Evolutionary conservation across 2,329 filamentous ascomycete genomes (phyloP).

Genomic region (Claviceps fusiformis): DNA sequence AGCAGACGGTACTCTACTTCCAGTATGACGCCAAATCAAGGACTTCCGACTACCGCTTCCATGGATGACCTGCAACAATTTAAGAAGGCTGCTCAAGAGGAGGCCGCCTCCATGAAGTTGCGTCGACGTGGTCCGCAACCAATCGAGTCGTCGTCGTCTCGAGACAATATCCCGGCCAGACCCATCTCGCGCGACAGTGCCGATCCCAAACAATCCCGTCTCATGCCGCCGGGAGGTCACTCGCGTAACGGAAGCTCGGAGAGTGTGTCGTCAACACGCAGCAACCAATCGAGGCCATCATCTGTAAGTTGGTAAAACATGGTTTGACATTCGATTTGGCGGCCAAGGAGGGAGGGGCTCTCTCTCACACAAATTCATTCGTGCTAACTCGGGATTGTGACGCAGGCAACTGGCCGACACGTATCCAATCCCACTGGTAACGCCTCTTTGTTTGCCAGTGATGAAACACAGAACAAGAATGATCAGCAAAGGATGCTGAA

Average conservation of each 20-base stretch:
- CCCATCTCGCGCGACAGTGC: constrained; percentile 10
- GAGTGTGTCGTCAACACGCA: constrained; percentile 45
- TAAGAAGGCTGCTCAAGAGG: constrained; percentile 44
- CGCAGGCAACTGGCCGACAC: constrained; percentile 48
- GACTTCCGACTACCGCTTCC: constrained; percentile 28
- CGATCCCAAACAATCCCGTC: constrained; percentile 23
- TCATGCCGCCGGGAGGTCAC: constrained; percentile 18
- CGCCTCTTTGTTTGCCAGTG: constrained; percentile 35
- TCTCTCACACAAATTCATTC: constrained; percentile 18
- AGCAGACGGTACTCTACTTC: constrained; percentile 21
- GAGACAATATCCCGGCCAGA: constrained; percentile 11
- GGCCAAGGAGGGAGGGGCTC: constrained; percentile 31
- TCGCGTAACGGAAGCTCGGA: constrained; percentile 48
- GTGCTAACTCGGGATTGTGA: constrained; percentile 33
- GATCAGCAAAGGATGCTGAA: constrained; percentile 43
- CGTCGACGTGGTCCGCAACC: constrained; percentile 73
- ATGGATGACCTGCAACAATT: constrained; percentile 58
- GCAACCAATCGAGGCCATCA: constrained; percentile 45
- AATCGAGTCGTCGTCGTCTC: constrained; percentile 27
- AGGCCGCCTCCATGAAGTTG: constrained; percentile 63
- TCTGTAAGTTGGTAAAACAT: constrained; percentile 42
- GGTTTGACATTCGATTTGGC: constrained; percentile 8
- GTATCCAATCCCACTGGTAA: constrained; percentile 36
- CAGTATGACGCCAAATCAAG: constrained; percentile 34
- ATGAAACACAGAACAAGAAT: constrained; percentile 33